Evolutionary conservation across 306 rosid species (phyloP).

Genomic region (Medicago ruthenica): DNA sequence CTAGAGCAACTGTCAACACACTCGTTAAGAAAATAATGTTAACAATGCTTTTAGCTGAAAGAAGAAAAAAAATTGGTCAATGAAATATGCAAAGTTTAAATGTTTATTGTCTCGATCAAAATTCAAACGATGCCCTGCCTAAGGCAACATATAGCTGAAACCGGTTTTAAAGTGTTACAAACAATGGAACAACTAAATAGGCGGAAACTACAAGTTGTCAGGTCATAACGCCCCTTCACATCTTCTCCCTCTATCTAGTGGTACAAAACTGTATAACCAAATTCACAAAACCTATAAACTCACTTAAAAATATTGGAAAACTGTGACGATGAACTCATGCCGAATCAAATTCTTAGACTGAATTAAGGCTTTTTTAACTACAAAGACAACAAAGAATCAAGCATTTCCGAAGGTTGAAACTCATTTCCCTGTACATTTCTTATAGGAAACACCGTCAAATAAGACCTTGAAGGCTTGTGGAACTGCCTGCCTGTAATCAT

Average conservation of each 20-base stretch:
- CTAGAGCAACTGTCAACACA: background rate
- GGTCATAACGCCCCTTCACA: constrained; percentile 32
- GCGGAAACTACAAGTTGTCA: constrained; percentile 35
- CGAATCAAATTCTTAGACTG: constrained; percentile 51
- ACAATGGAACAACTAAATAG: constrained; percentile 39
- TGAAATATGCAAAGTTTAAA: constrained; percentile 19
- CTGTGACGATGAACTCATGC: constrained; percentile 50
- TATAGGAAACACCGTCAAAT: constrained; percentile 48
- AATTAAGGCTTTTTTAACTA: constrained; percentile 46
- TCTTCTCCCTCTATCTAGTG: constrained; percentile 40
- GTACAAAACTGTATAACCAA: constrained; percentile 67
- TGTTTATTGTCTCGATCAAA: constrained; percentile 50
- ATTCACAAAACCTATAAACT: constrained; percentile 53
- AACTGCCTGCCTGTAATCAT: constrained; percentile 47
- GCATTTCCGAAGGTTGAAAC: constrained; percentile 60
- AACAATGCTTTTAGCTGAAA: background rate
- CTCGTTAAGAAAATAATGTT: background rate
- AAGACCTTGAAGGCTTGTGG: constrained; percentile 46
- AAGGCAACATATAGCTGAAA: constrained; percentile 45
- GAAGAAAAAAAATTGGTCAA: background rate
- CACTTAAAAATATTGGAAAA: constrained; percentile 48
- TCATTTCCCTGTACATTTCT: constrained; percentile 81
- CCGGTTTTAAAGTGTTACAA: constrained; percentile 43
- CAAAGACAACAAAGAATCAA: constrained; percentile 62
- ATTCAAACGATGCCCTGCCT: constrained; percentile 51